Conservation (phyloP, 2,329 filamentous ascomycete genomes). For the Biscogniauxia marginata region DNA sequence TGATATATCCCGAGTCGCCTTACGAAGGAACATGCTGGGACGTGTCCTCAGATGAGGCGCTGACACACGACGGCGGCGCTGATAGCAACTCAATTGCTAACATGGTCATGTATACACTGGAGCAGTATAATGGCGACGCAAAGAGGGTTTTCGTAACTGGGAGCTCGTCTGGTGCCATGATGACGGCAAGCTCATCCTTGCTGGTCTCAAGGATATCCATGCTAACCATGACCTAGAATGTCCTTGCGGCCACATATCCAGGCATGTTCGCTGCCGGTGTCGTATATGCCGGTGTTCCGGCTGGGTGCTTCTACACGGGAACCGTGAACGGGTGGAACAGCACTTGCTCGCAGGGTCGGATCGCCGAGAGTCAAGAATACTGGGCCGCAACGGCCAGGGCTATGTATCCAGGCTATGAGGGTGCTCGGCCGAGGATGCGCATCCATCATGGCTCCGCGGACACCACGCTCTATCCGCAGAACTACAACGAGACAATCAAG, state of each 20-base stretch:
- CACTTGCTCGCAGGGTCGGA: conserved; percentile 48
- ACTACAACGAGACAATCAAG: conserved; percentile 34
- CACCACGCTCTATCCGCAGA: conserved; percentile 28
- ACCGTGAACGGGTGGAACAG: conserved; percentile 48
- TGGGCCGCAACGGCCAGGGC: conserved; percentile 48
- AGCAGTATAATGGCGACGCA: not conserved
- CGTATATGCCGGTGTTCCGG: conserved; percentile 43
- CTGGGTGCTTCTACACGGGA: conserved; percentile 43
- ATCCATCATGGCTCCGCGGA: conserved; percentile 36
- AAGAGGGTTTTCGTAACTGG: not conserved
- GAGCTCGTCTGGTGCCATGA: not conserved
- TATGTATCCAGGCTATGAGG: conserved; percentile 36
- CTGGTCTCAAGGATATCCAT: not conserved
- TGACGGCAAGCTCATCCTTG: not conserved
- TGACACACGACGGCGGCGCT: not conserved
- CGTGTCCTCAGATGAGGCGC: not conserved
- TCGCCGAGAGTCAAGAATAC: conserved; percentile 40
- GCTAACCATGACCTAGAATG: conserved; percentile 32
- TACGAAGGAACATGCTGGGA: not conserved
- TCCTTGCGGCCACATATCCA: conserved; percentile 46
- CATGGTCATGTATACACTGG: not conserved
- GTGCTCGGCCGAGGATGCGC: conserved; percentile 31
- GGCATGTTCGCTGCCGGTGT: conserved; percentile 46
- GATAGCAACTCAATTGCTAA: not conserved
- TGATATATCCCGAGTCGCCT: not conserved